These are phyloP conservation scores for Amanita pseudoporphyria DNA, from an alignment of 768 basidiomycete species.

Conservation along the genomic window DNA sequence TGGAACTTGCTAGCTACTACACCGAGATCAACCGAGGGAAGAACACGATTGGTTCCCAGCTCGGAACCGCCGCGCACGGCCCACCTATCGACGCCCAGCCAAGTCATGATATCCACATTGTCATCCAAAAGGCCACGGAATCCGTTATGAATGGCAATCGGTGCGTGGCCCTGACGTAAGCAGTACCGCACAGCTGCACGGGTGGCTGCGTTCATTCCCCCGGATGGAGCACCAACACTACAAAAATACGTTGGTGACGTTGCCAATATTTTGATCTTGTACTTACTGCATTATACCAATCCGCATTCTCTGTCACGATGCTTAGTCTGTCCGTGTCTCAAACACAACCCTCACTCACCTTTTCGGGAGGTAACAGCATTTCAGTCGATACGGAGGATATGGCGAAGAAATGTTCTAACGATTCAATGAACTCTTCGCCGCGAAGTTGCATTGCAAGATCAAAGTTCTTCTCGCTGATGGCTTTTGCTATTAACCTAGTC, in stretches of 20 bases:
- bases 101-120: conserved; percentile 75
- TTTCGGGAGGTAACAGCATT: conserved; percentile 38
- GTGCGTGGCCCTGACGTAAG: conserved; percentile 82
- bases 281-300: conserved; percentile 80
- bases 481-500: conserved; percentile 81
- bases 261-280: not conserved
- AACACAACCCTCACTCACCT: conserved; percentile 24
- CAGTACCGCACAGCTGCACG: conserved; percentile 93
- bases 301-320: conserved; percentile 50
- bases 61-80: conserved; percentile 94
- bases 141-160: conserved; percentile 92
- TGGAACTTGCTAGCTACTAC: conserved; percentile 89
- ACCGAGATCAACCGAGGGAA: conserved; percentile 83
- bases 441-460: conserved; percentile 78
- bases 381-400: conserved; percentile 55
- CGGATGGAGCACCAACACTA: conserved; percentile 94
- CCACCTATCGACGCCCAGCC: conserved; percentile 98
- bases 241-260: not conserved
- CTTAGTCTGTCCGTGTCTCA: conserved; percentile 9
- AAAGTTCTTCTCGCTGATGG: conserved; percentile 79
- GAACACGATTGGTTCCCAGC: conserved; percentile 88
- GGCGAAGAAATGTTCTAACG: conserved; percentile 73
- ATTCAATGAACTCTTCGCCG: conserved; percentile 87
- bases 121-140: conserved; percentile 93
- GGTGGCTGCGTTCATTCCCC: conserved; percentile 98